Evolutionary conservation across 2,329 filamentous ascomycete genomes (phyloP).

Genomic region (Pseudocercospora macadamiae): DNA sequence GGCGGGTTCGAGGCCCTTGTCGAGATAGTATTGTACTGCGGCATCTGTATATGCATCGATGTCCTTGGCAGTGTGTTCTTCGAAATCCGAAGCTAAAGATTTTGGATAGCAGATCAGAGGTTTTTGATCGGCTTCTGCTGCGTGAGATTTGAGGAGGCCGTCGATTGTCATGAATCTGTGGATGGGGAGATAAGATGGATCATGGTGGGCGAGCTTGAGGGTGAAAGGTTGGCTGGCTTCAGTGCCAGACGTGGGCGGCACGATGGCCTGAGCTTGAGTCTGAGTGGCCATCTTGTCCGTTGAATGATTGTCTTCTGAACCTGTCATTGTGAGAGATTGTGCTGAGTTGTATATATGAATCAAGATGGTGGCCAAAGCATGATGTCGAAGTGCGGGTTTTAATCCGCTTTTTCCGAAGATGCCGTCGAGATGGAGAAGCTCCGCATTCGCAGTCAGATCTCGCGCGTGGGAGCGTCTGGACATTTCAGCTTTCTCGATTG

Average conservation of each 20-base stretch:
- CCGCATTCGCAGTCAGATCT: not conserved
- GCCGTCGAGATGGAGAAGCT: not conserved
- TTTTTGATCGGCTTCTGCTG: conserved; percentile 32
- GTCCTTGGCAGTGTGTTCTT: conserved; percentile 34
- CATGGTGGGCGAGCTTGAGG: conserved; percentile 23
- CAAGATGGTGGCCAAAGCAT: not conserved
- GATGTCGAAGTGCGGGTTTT: not conserved
- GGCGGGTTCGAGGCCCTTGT: conserved; percentile 32
- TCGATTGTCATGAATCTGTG: conserved; percentile 37
- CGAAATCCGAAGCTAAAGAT: conserved; percentile 32
- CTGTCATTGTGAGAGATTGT: not conserved
- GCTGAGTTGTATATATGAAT: not conserved
- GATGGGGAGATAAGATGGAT: conserved; percentile 30
- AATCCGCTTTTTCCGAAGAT: not conserved
- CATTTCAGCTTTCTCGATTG: no score
- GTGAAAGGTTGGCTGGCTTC: conserved; percentile 15
- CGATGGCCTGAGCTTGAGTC: conserved; percentile 14
- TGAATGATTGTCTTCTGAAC: not conserved
- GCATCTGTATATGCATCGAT: conserved; percentile 35
- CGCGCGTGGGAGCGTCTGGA: no score
- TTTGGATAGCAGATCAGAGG: conserved; percentile 38
- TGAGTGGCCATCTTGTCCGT: not conserved
- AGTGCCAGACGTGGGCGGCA: not conserved
- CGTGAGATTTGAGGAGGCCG: conserved; percentile 38
- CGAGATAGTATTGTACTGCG: conserved; percentile 31